Conservation (phyloP, 176 grass and related monocot genomes). For the Carex parvula region DNA sequence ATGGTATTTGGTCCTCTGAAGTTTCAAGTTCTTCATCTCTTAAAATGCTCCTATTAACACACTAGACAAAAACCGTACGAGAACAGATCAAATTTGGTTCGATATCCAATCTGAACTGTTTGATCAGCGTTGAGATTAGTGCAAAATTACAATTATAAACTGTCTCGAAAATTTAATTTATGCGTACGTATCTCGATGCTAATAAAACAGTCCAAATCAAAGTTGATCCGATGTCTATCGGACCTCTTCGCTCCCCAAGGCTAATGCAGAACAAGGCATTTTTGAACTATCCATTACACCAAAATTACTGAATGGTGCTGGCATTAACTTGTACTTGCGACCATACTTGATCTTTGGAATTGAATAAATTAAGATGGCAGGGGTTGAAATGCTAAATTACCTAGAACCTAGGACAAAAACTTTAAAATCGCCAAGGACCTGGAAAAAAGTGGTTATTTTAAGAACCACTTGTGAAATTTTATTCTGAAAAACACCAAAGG, state of each 20-base stretch:
- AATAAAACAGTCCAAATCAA: no score
- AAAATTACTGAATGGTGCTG: neutral
- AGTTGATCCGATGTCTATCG: no score
- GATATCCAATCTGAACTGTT: no score
- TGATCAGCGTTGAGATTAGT: no score
- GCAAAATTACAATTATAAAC: no score
- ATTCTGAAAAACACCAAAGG: conserved; percentile 26
- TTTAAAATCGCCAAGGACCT: conserved; percentile 6
- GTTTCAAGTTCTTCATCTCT: neutral
- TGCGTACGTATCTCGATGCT: no score
- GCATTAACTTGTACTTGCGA: neutral
- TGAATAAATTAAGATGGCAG: neutral
- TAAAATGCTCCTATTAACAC: neutral
- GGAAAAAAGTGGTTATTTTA: neutral
- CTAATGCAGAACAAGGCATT: neutral
- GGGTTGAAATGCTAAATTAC: neutral
- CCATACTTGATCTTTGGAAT: neutral
- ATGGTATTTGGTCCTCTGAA: neutral
- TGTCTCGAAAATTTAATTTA: no score
- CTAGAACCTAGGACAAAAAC: conserved; percentile 9
- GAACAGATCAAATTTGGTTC: no score
- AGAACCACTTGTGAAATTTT: conserved; percentile 4
- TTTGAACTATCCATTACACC: neutral
- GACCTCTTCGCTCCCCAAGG: neutral
- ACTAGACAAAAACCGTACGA: neutral